These are phyloP conservation scores for Phyllachora maydis DNA, from an alignment of 2,329 filamentous ascomycete genomes.

Conservation along the genomic window DNA sequence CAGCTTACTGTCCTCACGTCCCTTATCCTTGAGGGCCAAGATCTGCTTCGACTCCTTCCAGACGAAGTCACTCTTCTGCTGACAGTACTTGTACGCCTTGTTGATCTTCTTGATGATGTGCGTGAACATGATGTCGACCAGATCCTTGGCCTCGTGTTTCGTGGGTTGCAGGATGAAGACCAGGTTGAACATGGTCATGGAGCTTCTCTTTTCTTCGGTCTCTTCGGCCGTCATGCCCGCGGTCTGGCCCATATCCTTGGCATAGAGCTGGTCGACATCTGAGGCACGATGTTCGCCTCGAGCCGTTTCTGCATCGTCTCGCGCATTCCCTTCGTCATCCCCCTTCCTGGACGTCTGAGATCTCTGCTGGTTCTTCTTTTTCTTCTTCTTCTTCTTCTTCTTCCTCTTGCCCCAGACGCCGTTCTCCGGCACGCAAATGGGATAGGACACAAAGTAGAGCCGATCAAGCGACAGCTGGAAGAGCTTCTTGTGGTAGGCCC, in stretches of 20 bases:
- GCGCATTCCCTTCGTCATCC: constrained; percentile 7
- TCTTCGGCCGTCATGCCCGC: constrained; percentile 19
- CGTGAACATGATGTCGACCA: constrained; percentile 61
- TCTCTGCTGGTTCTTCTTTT: constrained; percentile 10
- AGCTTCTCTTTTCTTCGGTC: constrained; percentile 38
- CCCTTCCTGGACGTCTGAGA: constrained; percentile 10
- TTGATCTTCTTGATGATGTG: constrained; percentile 85
- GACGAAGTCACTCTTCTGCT: constrained; percentile 76
- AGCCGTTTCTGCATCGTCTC: constrained; percentile 8
- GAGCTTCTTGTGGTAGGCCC: constrained; percentile 57
- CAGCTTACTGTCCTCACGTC: constrained; percentile 41
- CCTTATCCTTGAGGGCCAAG: constrained; percentile 61
- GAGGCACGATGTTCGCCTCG: constrained; percentile 7
- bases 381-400: constrained; percentile 17
- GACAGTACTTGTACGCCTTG: constrained; percentile 81
- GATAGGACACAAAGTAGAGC: constrained; percentile 62
- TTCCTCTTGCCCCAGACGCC: constrained; percentile 55
- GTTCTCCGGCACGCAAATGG: constrained; percentile 62
- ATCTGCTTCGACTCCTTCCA: constrained; percentile 81
- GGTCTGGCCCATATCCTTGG: constrained; percentile 10
- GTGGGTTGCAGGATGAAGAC: constrained; percentile 79
- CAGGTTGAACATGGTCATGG: constrained; percentile 95
- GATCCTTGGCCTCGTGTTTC: constrained; percentile 51
- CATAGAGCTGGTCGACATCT: constrained; percentile 11
- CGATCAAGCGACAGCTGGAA: constrained; percentile 73